Evolutionary conservation across 2,329 filamentous ascomycete species (phyloP).

Genomic region (Phaeosphaeria sp.): DNA sequence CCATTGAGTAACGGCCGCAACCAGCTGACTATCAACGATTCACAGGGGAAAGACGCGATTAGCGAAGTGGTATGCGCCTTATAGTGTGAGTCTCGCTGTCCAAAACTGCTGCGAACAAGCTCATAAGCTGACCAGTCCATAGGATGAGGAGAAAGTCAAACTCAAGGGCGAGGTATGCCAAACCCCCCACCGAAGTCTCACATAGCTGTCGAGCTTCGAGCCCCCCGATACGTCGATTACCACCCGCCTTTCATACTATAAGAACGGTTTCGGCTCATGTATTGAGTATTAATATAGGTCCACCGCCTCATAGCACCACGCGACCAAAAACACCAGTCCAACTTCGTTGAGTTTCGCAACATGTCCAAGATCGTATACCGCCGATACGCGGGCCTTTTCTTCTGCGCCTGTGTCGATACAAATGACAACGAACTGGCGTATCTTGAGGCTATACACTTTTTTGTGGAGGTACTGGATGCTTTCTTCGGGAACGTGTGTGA

Average conservation of each 20-base stretch:
- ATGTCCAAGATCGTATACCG: constrained; percentile 94
- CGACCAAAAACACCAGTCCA: constrained; percentile 99
- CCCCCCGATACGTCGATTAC: neutral
- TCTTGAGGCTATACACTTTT: constrained; percentile 98
- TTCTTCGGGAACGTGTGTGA: constrained; percentile 99
- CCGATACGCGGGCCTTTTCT: constrained; percentile 96
- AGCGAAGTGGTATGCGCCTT: constrained; percentile 98
- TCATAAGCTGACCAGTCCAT: constrained; percentile 19
- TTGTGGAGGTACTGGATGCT: constrained; percentile 96
- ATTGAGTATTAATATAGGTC: constrained; percentile 63
- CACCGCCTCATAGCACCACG: constrained; percentile 96
- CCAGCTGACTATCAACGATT: constrained; percentile 11
- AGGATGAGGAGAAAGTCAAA: constrained; percentile 98
- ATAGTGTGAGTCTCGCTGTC: constrained; percentile 66
- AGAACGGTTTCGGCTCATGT: neutral
- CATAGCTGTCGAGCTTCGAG: neutral
- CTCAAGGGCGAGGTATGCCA: constrained; percentile 87
- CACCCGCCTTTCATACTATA: neutral
- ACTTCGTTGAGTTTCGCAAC: constrained; percentile 95
- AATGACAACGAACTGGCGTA: constrained; percentile 99
- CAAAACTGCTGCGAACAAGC: neutral
- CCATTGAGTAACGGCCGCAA: neutral
- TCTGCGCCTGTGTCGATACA: constrained; percentile 98
- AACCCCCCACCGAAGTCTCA: neutral
- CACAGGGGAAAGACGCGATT: constrained; percentile 93